Evolutionary conservation across 2,329 filamentous ascomycete species (phyloP).

Genomic region (Colletotrichum destructivum): DNA sequence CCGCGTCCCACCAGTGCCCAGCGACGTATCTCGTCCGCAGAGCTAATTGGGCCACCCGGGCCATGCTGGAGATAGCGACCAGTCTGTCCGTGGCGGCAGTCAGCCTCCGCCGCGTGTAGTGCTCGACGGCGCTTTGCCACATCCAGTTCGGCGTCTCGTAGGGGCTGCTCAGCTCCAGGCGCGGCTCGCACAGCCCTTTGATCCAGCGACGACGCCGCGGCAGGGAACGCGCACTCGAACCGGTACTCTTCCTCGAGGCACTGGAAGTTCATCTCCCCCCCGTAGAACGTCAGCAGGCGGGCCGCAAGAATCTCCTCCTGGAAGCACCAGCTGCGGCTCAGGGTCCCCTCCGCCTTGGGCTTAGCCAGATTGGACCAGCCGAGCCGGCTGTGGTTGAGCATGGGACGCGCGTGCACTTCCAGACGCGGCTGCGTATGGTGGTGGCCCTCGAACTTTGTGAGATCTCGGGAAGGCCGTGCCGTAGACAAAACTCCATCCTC

Average conservation of each 20-base stretch:
- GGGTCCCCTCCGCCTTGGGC: conserved; percentile 3
- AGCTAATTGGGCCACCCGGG: neutral
- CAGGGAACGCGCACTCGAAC: conserved; percentile 18
- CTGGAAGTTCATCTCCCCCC: conserved; percentile 23
- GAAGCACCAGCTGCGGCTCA: conserved; percentile 23
- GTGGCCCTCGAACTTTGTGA: neutral
- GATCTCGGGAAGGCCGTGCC: too few species aligned
- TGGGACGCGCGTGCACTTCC: neutral
- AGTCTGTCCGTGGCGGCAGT: conserved; percentile 8
- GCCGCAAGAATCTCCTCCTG: conserved; percentile 17
- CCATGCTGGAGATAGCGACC: neutral
- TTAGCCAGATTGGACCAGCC: conserved; percentile 19
- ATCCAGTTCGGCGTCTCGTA: conserved; percentile 10
- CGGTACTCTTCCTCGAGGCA: conserved; percentile 7
- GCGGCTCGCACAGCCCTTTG: conserved; percentile 12
- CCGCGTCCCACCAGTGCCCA: conserved; percentile 1
- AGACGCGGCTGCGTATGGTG: neutral
- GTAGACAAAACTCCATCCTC: conserved; percentile 1
- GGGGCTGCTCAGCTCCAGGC: neutral
- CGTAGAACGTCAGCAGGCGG: conserved; percentile 14
- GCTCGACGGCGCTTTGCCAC: conserved; percentile 21
- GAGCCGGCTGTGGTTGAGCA: conserved; percentile 14
- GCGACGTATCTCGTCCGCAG: neutral
- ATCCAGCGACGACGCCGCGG: neutral
- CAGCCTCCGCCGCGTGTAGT: conserved; percentile 7